A percentile compares a stretch with the other conserved stretches of the same genome.
Evolutionary conservation across 1,284 basidiomycete genomes (phyloP).

Genomic region (Pascua guehoae): DNA sequence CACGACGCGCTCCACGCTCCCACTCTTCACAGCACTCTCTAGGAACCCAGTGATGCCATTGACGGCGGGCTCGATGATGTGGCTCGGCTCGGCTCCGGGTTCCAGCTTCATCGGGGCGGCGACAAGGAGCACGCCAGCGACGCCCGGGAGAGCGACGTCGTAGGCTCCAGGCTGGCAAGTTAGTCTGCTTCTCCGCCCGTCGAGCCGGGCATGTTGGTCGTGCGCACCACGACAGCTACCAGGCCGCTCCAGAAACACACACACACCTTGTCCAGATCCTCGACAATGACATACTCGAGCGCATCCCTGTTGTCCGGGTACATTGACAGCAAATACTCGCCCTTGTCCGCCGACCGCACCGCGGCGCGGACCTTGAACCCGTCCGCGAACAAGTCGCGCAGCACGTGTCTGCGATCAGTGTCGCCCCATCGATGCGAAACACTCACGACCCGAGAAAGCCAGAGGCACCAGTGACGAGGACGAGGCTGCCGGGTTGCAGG

Average conservation of each 20-base stretch:
- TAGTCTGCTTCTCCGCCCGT: no score
- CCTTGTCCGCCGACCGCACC: constrained; percentile 57
- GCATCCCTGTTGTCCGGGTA: constrained; percentile 53
- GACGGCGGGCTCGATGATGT: no score
- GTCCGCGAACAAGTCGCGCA: constrained; percentile 29
- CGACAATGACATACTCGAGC: constrained; percentile 55
- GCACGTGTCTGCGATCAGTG: constrained; percentile 27
- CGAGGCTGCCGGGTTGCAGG: constrained; percentile 48
- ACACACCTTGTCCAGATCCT: constrained; percentile 57
- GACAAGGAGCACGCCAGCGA: constrained; percentile 53
- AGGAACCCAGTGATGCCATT: no score
- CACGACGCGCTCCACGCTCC: no score
- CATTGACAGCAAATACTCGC: constrained; percentile 53
- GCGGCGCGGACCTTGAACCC: constrained; percentile 57
- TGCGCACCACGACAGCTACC: no score
- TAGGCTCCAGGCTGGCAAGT: constrained; percentile 57
- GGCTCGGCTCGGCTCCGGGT: no score
- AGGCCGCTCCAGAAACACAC: no score
- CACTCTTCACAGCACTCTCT: no score
- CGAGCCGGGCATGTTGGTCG: no score
- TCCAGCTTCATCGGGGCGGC: no score
- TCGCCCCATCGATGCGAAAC: no score
- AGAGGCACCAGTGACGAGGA: constrained; percentile 52
- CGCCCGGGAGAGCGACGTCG: constrained; percentile 63
- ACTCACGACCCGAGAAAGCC: constrained; percentile 49